phyloP scores from a whole-genome alignment of 169 alveolate genomes.

The Cryptosporidium ubiquitum region DNA sequence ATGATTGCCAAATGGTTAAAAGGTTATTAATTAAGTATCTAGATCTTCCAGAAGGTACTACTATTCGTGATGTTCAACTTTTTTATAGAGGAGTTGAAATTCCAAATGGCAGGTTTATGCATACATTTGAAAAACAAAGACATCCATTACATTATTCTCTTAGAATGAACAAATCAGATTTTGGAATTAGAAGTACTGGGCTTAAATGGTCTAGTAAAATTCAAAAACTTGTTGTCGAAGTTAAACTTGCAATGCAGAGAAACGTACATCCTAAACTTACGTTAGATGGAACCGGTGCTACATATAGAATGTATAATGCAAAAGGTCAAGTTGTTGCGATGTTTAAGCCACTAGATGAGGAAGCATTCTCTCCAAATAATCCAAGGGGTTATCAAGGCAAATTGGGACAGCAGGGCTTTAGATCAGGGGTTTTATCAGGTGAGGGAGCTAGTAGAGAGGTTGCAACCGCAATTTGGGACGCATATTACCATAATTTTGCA shows the following conservation, averaged over 20 bases:
- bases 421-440: conserved; percentile 96
- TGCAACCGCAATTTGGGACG: conserved; percentile 96
- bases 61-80: conserved; percentile 84
- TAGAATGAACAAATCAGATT: conserved; percentile 76
- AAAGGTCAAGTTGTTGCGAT: conserved; percentile 91
- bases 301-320: conserved; percentile 91
- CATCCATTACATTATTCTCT: conserved; percentile 76
- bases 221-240: conserved; percentile 84
- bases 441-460: conserved; percentile 98
- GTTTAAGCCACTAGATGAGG: conserved; percentile 98
- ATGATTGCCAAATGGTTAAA: conserved; percentile 86
- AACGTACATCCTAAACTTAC: conserved; percentile 96
- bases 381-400: conserved; percentile 96
- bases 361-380: conserved; percentile 97
- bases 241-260: conserved; percentile 88
- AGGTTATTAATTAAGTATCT: conserved; percentile 87
- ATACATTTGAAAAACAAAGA: conserved; percentile 82
- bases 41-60: conserved; percentile 81
- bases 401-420: conserved; percentile 92
- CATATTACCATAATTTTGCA: conserved; percentile 85
- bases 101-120: conserved; percentile 90
- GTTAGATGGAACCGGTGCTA: conserved; percentile 98
- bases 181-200: conserved; percentile 78
- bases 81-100: conserved; percentile 89
- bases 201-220: conserved; percentile 77